Evolutionary conservation across 768 basidiomycete species (phyloP).

Genomic region (Gloeopeniophorella convolvens): DNA sequence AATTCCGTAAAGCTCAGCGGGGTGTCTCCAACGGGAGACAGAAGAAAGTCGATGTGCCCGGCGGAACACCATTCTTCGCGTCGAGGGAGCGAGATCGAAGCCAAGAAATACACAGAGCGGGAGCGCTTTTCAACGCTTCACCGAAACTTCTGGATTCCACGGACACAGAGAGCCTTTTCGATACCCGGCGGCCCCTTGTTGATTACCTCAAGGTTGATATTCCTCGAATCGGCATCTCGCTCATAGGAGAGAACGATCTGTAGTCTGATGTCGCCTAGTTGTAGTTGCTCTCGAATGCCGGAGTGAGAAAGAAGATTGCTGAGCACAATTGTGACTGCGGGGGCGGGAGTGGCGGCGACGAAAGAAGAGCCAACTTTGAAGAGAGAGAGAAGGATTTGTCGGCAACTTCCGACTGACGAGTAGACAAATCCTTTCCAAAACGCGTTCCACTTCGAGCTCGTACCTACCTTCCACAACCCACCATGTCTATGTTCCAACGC

Average conservation of each 20-base stretch:
- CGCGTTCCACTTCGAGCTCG: not conserved
- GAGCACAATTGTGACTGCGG: not conserved
- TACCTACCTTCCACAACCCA: constrained; percentile 7
- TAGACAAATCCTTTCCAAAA: not conserved
- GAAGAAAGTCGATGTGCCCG: not conserved
- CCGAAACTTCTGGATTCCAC: not conserved
- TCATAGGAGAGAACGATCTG: not conserved
- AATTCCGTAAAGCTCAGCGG: constrained; percentile 9
- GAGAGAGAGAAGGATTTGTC: too few relatives aligned
- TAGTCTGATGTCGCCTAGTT: not conserved
- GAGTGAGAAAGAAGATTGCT: not conserved
- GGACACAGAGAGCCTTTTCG: not conserved
- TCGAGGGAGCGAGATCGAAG: constrained; percentile 4
- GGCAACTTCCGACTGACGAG: constrained; percentile 12
- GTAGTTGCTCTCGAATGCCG: not conserved
- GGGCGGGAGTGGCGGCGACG: not conserved
- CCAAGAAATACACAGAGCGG: not conserved
- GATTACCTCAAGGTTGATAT: constrained; percentile 19
- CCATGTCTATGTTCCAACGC: constrained; percentile 69
- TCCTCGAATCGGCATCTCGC: constrained; percentile 11
- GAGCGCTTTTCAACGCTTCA: too few relatives aligned
- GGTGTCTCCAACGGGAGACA: not conserved
- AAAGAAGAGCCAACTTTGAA: not conserved
- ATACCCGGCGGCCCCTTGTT: not conserved
- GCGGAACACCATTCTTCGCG: constrained; percentile 15